phyloP scores from a whole-genome alignment of 2,329 filamentous ascomycete genomes.

The Cryphonectria radicalis region DNA sequence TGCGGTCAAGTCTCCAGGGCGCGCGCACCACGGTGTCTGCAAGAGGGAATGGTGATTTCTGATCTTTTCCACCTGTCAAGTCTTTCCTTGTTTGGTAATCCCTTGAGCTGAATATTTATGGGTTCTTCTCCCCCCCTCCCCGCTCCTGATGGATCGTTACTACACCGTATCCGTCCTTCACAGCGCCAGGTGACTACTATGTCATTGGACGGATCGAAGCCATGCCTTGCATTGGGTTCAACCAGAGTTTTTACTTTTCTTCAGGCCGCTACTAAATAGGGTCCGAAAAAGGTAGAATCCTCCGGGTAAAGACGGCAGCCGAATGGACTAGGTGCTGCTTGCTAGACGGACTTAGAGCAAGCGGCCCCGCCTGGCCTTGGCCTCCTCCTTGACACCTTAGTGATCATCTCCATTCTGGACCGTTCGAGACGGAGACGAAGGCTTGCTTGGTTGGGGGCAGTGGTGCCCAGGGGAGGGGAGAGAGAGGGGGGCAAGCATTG shows the following conservation, averaged over 20 bases:
- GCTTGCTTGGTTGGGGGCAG: not conserved
- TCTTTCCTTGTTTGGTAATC: not conserved
- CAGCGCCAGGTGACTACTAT: not conserved
- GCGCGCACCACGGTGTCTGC: not conserved
- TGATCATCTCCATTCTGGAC: not conserved
- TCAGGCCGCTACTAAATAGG: not conserved
- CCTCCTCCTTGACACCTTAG: not conserved
- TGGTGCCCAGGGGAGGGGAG: not conserved
- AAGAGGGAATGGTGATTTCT: not conserved
- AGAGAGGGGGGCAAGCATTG: not conserved
- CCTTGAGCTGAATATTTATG: not conserved
- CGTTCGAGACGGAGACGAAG: not conserved
- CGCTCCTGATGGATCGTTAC: not conserved
- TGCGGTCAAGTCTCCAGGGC: not conserved
- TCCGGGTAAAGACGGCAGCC: not conserved
- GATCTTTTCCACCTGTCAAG: not conserved
- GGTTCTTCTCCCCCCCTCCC: not conserved
- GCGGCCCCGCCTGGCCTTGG: not conserved
- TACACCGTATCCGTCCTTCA: not conserved
- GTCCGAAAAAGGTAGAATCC: not conserved
- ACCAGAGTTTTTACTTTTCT: not conserved
- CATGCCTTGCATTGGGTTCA: not conserved
- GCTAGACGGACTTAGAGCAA: not conserved
- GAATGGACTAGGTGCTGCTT: not conserved
- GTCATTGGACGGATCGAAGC: not conserved